Evolutionary conservation across 371 early-diverging fungal genomes (phyloP), one percentile per base, ranked within the genome.

Genomic region (Apophysomyces sp.): DNA sequence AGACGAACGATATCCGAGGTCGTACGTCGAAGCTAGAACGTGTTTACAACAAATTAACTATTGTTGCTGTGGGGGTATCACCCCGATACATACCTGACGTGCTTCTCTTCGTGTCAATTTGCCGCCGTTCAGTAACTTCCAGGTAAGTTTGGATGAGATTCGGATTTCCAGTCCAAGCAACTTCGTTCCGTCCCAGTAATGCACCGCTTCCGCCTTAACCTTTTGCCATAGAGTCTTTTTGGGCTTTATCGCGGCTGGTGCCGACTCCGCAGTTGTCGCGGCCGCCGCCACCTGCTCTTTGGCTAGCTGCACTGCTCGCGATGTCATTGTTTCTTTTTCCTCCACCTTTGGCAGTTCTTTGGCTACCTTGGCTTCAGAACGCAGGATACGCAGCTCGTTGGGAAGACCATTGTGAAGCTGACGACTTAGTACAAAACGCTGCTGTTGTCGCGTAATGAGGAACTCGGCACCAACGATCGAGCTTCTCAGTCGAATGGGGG

Each of bases 151-250:
- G 9, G 89, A 86, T 49, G 97, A 97, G 58, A 98, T 91, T 59
- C 81, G 85, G 52, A 92, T 83, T 79, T 98, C 98, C 44, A 90
- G 81, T 8, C 92, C 96, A 27, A 98, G 79, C 18, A 98, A 85
- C 77, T 96, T 94, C 21, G 93, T 90, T 12, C 98, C 98, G 58
- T 95, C 90, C 96, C 96, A 96, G 79, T 95, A 94, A 78, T 98
- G 98, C 32, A 86, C 69, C 12, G 88, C 86, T 74, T 98, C 98
- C 27, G 92, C 89, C 78, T 97, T 97, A 64, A 97, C 84, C 51
- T 90, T 81, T 56, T 83, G 85, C 88, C 85, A 83, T 3, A 92
- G 52, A 16, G 92, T 84, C 71, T 90, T 90, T 63, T 91, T 91
- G 24, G 77, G 77, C 51, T 80, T 82, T 12, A 69, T 63, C 18